phyloP scores from a whole-genome alignment of 768 basidiomycete genomes.

The Hypholoma sublateritium region DNA sequence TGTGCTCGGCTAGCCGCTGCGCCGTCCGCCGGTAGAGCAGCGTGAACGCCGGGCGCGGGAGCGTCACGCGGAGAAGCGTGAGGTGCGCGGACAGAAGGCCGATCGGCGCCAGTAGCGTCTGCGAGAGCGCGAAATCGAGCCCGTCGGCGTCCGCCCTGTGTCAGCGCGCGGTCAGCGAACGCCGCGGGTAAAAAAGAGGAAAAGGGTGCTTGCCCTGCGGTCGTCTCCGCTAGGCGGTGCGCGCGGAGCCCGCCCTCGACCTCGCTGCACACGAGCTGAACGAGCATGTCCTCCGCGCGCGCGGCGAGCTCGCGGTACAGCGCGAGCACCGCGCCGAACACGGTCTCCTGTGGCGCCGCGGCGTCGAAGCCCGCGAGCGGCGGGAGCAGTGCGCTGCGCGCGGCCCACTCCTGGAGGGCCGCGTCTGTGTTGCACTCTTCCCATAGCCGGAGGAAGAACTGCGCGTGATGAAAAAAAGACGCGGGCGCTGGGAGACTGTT shows the following conservation, averaged over 20 bases:
- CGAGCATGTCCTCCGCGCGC: conserved; percentile 87
- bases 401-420: conserved; percentile 54
- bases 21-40: conserved; percentile 76
- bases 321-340: conserved; percentile 77
- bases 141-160: conserved; percentile 20
- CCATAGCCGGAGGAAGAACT: conserved; percentile 96
- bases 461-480: conserved; percentile 6
- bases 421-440: conserved; percentile 67
- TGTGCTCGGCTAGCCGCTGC: conserved; percentile 68
- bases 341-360: conserved; percentile 54
- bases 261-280: conserved; percentile 80
- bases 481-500: conserved; percentile 1
- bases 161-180: background rate
- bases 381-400: conserved; percentile 51
- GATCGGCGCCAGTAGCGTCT: conserved; percentile 74
- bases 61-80: conserved; percentile 57
- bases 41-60: conserved; percentile 59
- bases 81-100: conserved; percentile 83
- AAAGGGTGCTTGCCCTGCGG: background rate
- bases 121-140: conserved; percentile 48
- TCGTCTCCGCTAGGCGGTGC: conserved; percentile 59
- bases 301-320: conserved; percentile 59
- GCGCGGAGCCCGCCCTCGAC: conserved; percentile 72
- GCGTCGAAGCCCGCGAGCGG: conserved; percentile 29
- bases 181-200: background rate